Base-by-base conservation (phyloP, 371 early-diverging fungal species). In the Fennellomyces sp. region DNA sequence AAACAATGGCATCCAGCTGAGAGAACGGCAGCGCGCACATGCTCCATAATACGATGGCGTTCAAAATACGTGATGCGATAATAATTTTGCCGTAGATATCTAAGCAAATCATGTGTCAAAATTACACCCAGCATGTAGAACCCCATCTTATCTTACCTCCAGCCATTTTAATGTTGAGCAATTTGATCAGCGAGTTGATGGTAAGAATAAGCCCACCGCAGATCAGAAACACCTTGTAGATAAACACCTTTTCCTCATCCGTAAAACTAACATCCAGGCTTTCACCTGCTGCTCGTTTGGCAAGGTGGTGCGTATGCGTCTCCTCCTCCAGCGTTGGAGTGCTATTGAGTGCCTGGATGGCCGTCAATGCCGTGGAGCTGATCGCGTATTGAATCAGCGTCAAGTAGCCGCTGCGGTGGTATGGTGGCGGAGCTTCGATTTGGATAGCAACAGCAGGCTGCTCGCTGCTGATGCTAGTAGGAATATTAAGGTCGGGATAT, bases 1-100 rank as follows among this genome's bases (percentile, higher is more conserved):
- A 52, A 0, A 76, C 69, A 38, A 80, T 69, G 3, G 80, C 77
- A 48, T 73, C 74, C 11, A 80, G 42, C 36, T 67, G 60, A 29
- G 73, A 71, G 64, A 80, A 80, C 15, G 80, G 75, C 17, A 80
- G 55, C n/a, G 80, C 80, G 48, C 80, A 80, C 66, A 80, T 59
- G 25, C 69, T 70, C 80, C 80, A 80, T 2, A 80, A 56, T 1
- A 75, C 61, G 48, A 69, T 60, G 1, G 80, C 77, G 30, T 75
- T 75, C 1, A 80, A 45, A 15, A 80, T n/a, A 27, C 80, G 69
- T 15, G 73, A 69, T 11, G 61, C 60, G 47, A 80, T 76, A 30
- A 80, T 76, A 38, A 80, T 63, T 51, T 71, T 80, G n/a, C 80
- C 77, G 57, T 73, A 71, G 6, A 69, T 67, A 42, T 80, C 80